Evolutionary conservation across 805 yeast genomes (phyloP).

Genomic region (Candida awuae): DNA sequence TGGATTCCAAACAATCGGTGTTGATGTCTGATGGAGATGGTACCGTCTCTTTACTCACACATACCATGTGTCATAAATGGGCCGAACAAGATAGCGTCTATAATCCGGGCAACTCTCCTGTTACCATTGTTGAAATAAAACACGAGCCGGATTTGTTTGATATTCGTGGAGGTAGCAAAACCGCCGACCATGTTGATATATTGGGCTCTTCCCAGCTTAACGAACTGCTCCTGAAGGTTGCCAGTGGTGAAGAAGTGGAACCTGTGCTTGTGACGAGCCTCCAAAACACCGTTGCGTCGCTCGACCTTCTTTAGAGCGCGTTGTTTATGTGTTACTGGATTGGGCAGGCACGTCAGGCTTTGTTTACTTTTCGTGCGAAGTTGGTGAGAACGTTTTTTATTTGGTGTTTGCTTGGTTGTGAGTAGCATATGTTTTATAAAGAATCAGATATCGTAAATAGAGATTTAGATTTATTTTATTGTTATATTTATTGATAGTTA

Average conservation of each 20-base stretch:
- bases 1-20: constrained; percentile 59
- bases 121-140: constrained; percentile 79
- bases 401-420: too few relatives aligned
- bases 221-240: constrained; percentile 75
- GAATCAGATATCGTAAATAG: too few relatives aligned
- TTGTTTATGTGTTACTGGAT: constrained; percentile 1
- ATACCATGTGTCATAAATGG: constrained; percentile 90
- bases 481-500: not conserved
- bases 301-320: constrained; percentile 11
- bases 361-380: not conserved
- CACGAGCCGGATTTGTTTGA: constrained; percentile 94
- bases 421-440: too few relatives aligned
- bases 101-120: constrained; percentile 71
- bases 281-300: constrained; percentile 18
- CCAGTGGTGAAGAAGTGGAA: constrained; percentile 66
- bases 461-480: not conserved
- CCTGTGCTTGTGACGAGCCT: constrained; percentile 56
- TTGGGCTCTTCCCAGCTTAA: constrained; percentile 89
- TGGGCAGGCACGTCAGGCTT: not conserved
- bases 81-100: constrained; percentile 50
- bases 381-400: too few relatives aligned
- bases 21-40: constrained; percentile 92
- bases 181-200: constrained; percentile 97
- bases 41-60: constrained; percentile 81
- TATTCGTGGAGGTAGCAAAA: constrained; percentile 93